These are phyloP conservation scores for Eremomyces bilateralis DNA, from an alignment of 495 filamentous ascomycete species.

Conservation along the genomic window DNA sequence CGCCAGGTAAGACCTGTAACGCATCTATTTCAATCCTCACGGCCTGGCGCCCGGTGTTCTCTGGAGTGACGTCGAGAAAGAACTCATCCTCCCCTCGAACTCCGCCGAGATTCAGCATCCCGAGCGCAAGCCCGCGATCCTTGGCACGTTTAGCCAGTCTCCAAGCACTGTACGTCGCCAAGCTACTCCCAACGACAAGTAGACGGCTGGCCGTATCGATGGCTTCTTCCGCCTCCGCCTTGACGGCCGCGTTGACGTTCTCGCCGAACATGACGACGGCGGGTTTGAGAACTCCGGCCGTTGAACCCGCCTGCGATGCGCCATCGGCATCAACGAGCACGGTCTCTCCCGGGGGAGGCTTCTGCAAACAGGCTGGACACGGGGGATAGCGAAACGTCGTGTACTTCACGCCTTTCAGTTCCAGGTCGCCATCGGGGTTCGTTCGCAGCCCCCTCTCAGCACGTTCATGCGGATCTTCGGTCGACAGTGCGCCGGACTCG, in stretches of 20 bases:
- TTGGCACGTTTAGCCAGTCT: conserved; percentile 64
- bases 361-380: conserved; percentile 56
- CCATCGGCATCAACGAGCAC: conserved; percentile 50
- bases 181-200: conserved; percentile 65
- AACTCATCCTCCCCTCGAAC: conserved; percentile 19
- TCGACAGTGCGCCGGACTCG: conserved; percentile 49
- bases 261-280: conserved; percentile 93
- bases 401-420: conserved; percentile 34
- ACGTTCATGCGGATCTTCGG: conserved; percentile 52
- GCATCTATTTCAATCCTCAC: too few species aligned
- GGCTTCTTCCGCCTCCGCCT: conserved; percentile 52
- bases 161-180: conserved; percentile 93
- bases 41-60: too few species aligned
- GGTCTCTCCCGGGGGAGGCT: too few species aligned
- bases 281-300: conserved; percentile 67
- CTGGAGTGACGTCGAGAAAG: too few species aligned
- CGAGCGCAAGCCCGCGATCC: conserved; percentile 65
- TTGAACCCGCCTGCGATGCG: conserved; percentile 31
- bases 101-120: conserved; percentile 20
- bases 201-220: conserved; percentile 54
- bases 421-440: conserved; percentile 83
- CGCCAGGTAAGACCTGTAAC: too few species aligned
- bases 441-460: conserved; percentile 47
- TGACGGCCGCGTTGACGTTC: conserved; percentile 44
- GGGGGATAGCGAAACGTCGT: conserved; percentile 78